Evolutionary conservation across 176 grass and related monocot species (phyloP).

Genomic region (Zoysia japonica): DNA sequence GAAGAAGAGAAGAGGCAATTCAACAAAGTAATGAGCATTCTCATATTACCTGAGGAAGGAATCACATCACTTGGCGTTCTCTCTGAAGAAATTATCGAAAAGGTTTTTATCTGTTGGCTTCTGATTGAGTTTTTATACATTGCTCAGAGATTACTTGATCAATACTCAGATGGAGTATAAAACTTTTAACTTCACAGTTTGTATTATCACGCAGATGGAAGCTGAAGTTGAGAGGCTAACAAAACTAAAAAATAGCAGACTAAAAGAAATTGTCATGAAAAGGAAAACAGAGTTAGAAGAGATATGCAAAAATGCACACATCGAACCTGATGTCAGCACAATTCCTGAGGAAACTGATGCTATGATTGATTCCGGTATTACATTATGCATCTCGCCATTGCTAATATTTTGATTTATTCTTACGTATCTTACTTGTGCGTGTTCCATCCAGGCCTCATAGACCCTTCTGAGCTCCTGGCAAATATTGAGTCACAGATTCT

Average conservation of each 20-base stretch:
- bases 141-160: not conserved
- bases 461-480: constrained; percentile 76
- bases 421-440: constrained; percentile 18
- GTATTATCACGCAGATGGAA: constrained; percentile 59
- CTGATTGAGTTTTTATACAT: constrained; percentile 30
- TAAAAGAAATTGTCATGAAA: constrained; percentile 85
- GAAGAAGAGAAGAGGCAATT: constrained; percentile 74
- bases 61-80: constrained; percentile 69
- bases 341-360: constrained; percentile 75
- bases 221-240: constrained; percentile 76
- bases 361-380: constrained; percentile 80
- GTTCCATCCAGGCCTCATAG: constrained; percentile 67
- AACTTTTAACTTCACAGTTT: constrained; percentile 11
- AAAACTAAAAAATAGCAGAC: constrained; percentile 76
- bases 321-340: constrained; percentile 84
- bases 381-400: constrained; percentile 27
- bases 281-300: constrained; percentile 86
- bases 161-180: not conserved
- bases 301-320: constrained; percentile 80
- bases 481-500: constrained; percentile 88
- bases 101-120: constrained; percentile 54
- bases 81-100: constrained; percentile 68
- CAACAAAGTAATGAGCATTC: constrained; percentile 58
- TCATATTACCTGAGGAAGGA: constrained; percentile 64
- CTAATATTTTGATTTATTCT: constrained; percentile 16